A percentile compares a stretch with the other conserved stretches of the same genome.
Conservation (phyloP, 208 protist genomes). For the Leishmania arabica region DNA sequence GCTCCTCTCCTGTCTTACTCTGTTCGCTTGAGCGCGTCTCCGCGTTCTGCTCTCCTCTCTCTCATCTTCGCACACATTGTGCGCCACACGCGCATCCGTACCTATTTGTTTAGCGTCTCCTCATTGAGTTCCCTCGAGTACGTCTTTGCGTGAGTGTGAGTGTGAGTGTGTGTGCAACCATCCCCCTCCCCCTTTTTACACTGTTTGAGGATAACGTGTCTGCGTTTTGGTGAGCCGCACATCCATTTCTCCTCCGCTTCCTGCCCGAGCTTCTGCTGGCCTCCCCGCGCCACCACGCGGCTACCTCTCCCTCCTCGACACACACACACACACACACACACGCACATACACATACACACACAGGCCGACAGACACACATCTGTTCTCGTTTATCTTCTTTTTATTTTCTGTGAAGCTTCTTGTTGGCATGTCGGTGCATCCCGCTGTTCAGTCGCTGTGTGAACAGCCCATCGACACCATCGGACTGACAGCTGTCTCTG, state of each 20-base stretch:
- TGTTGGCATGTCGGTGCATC: slow-evolving; percentile 34
- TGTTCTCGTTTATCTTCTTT: not conserved
- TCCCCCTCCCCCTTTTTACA: not conserved
- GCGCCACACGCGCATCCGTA: not conserved
- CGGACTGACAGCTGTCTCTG: slow-evolving; percentile 60
- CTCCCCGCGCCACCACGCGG: not conserved
- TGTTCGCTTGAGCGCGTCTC: not conserved
- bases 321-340: not conserved
- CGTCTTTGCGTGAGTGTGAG: not conserved
- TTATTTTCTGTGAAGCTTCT: not conserved
- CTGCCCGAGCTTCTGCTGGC: not conserved
- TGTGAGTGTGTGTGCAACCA: not conserved
- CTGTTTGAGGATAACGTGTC: slow-evolving; percentile 3
- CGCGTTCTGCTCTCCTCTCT: not conserved
- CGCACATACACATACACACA: not conserved
- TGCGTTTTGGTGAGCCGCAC: not conserved
- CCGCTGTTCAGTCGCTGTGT: slow-evolving; percentile 58
- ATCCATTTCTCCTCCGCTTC: not conserved
- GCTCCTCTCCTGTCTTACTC: slow-evolving; percentile 4
- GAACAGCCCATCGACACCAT: slow-evolving; percentile 50
- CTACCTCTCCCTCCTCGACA: not conserved
- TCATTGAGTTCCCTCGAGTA: too few relatives aligned
- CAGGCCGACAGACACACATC: not conserved
- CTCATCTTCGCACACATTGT: not conserved
- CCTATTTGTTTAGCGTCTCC: not conserved